These are phyloP conservation scores for Bretschneidera sinensis DNA, from an alignment of 345 rosid genomes.

Conservation along the genomic window DNA sequence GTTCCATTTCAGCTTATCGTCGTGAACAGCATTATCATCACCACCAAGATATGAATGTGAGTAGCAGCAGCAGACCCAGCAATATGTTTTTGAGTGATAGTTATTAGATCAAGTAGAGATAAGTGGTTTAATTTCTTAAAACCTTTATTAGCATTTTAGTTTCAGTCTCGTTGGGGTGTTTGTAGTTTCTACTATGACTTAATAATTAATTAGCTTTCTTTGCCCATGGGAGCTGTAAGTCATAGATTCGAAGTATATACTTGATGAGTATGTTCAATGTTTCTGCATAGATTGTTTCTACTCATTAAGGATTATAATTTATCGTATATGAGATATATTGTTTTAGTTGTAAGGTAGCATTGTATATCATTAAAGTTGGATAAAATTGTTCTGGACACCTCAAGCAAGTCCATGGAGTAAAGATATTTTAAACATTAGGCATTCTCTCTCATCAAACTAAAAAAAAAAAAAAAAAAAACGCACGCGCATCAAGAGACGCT, in stretches of 20 bases:
- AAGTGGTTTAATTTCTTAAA: conserved; percentile 1
- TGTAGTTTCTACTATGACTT: background rate
- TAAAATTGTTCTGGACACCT: too few relatives aligned
- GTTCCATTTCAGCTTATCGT: conserved; percentile 32
- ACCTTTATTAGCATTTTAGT: background rate
- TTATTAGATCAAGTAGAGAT: conserved; percentile 3
- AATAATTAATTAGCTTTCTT: too few relatives aligned
- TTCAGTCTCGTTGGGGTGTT: background rate
- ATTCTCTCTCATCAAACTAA: too few relatives aligned
- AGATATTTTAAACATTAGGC: too few relatives aligned
- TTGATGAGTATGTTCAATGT: background rate
- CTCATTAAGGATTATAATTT: too few relatives aligned
- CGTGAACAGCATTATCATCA: conserved; percentile 31
- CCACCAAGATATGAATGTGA: conserved; percentile 27
- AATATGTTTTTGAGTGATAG: conserved; percentile 4
- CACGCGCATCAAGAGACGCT: too few relatives aligned
- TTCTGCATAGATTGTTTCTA: too few relatives aligned
- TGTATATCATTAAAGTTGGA: too few relatives aligned
- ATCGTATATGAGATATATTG: too few relatives aligned
- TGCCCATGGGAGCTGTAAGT: background rate
- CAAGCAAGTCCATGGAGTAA: too few relatives aligned
- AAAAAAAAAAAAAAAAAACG: too few relatives aligned
- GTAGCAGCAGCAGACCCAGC: conserved; percentile 5
- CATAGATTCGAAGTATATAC: background rate
- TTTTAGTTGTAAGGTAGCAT: too few relatives aligned